Evolutionary conservation across 345 rosid species (phyloP), one percentile per base, ranked within the genome.

Genomic region (Turritis glabra): DNA sequence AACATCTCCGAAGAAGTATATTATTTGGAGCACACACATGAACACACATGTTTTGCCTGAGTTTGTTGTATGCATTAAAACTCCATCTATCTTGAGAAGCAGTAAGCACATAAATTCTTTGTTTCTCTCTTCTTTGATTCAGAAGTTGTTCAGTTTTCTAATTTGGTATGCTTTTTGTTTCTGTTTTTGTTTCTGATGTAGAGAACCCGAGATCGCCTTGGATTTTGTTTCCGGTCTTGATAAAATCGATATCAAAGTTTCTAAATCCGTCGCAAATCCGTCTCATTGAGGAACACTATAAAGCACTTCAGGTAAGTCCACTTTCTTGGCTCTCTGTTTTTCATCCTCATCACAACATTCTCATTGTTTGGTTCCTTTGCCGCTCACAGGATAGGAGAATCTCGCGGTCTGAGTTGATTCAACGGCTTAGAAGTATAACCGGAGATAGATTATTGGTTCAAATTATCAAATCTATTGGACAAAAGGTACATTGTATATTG

Each of bases 21-120:
- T 90, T 11, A 62, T 93, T 8, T 89, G 98, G 96, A 85, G 82
- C 51, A 83, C 84, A 25, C 78, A 83, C 69, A 73, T 86, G 87
- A 90, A 92, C 69, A 81, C 87, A 50, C 90, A 87, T 65, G 79
- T 92, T 74, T 78, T 85, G 71, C 93, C 92, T 0, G 88, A 89
- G 71, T 87, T 75, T 65, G 46, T 87, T 3, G 55, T 93, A 17
- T 86, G 85, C 79, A 80, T 90, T 79, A 84, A 69, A 74, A 74
- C 87, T 29, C 80, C 91, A 46, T 33, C 81, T 55, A 48, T 68
- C 80, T 76, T 76, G 51, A 72, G 35, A 32, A 81, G 80, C 68
- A 78, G 76, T 72, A 61, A 61, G 67, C 47, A 70, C 9, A 22
- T 8, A 58, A 6, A 30, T 13, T 5, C n/a, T 41, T 37, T 44